Evolutionary conservation across 1,284 basidiomycete species (phyloP).

Genomic region (Moesziomyces sp.): DNA sequence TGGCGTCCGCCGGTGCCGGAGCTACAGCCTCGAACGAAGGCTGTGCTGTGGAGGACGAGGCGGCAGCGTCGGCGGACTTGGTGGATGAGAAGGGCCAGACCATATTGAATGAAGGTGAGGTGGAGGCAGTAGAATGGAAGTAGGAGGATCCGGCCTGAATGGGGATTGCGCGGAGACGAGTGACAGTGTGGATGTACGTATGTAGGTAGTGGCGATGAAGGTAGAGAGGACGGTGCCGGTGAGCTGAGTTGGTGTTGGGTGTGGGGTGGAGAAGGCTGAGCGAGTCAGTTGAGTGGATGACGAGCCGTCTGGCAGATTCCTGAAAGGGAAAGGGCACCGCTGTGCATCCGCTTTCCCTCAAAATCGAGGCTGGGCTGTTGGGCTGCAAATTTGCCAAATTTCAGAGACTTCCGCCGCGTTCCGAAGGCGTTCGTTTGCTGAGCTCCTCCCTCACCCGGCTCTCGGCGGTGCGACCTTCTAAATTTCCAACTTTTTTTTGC

Average conservation of each 20-base stretch:
- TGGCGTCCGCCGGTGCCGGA: slow-evolving; percentile 30
- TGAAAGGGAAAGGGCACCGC: too few species aligned
- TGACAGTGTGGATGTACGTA: background rate
- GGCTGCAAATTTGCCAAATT: background rate
- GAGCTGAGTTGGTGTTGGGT: background rate
- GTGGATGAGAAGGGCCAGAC: slow-evolving; percentile 51
- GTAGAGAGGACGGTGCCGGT: background rate
- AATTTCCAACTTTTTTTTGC: slow-evolving; percentile 26
- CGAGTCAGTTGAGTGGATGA: background rate
- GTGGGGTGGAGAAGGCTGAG: background rate
- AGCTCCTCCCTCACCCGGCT: background rate
- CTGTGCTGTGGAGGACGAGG: slow-evolving; percentile 33
- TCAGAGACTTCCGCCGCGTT: slow-evolving; percentile 30
- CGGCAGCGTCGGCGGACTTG: slow-evolving; percentile 30
- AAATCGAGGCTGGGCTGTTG: background rate
- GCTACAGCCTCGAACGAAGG: slow-evolving; percentile 40
- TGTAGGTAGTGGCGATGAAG: background rate
- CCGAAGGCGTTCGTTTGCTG: slow-evolving; percentile 6
- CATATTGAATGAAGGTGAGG: slow-evolving; percentile 14
- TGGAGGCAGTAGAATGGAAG: background rate
- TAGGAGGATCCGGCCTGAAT: too few species aligned
- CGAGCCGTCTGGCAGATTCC: too few species aligned
- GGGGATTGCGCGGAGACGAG: too few species aligned
- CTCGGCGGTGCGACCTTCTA: slow-evolving; percentile 22
- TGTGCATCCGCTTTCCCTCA: background rate